phyloP scores from a whole-genome alignment of 1,284 basidiomycete genomes.

The Austroboletus novae-zelandiae region DNA sequence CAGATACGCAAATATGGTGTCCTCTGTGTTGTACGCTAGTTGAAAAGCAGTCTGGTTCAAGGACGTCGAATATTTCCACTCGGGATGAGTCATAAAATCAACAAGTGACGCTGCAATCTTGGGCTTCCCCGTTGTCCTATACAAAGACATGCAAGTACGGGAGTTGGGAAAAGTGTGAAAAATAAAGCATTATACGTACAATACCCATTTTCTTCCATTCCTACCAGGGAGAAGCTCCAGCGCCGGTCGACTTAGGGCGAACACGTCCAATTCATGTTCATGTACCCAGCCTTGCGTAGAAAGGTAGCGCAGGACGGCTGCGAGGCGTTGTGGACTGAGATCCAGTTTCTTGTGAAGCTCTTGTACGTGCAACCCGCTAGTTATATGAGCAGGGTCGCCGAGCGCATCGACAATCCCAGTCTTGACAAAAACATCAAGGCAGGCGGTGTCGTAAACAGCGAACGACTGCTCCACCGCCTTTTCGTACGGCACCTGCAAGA shows the following conservation, averaged over 20 bases:
- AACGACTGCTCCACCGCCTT: constrained; percentile 16
- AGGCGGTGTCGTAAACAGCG: constrained; percentile 26
- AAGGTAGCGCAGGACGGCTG: constrained; percentile 21
- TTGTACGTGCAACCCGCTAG: constrained; percentile 11
- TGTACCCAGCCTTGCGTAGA: constrained; percentile 24
- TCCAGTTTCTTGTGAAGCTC: constrained; percentile 19
- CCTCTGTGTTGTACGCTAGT: constrained; percentile 18
- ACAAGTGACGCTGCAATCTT: constrained; percentile 16
- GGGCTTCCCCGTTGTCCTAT: constrained; percentile 24
- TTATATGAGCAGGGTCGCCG: constrained; percentile 6
- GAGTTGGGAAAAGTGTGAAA: too few species aligned
- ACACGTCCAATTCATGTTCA: constrained; percentile 16
- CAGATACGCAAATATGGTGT: constrained; percentile 18
- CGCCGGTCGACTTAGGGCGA: constrained; percentile 23
- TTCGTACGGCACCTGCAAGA: constrained; percentile 24
- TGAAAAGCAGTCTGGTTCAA: constrained; percentile 25
- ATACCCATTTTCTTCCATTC: constrained; percentile 23
- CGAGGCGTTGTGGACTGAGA: constrained; percentile 18
- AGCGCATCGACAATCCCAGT: constrained; percentile 22
- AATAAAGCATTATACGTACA: constrained; percentile 6
- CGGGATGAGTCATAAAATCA: constrained; percentile 20
- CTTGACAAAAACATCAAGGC: constrained; percentile 23
- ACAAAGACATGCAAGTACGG: background rate
- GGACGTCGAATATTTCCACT: constrained; percentile 24
- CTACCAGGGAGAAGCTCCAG: constrained; percentile 19